Evolutionary conservation across 2,329 filamentous ascomycete genomes (phyloP).

Genomic region (Aspergillus uvarum): DNA sequence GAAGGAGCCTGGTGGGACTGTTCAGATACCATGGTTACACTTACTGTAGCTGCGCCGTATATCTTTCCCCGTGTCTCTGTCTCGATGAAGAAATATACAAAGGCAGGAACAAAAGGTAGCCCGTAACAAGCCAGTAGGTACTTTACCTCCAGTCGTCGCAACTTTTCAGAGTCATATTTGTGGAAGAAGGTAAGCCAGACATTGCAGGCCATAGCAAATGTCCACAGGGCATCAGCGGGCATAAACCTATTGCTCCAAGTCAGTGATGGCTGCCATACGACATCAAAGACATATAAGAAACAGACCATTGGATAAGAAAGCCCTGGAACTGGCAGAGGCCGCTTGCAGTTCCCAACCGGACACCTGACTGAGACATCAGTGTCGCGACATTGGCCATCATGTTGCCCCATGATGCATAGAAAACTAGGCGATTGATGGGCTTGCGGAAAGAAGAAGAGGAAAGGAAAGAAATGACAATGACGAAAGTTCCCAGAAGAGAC

Average conservation of each 20-base stretch:
- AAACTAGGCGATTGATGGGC: slow-evolving; percentile 82
- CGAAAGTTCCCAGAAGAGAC: slow-evolving; percentile 67
- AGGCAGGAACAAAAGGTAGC: slow-evolving; percentile 66
- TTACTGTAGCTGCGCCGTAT: slow-evolving; percentile 69
- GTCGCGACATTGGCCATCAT: slow-evolving; percentile 75
- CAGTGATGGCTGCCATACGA: background rate
- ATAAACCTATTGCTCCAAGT: slow-evolving; percentile 60
- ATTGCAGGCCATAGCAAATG: slow-evolving; percentile 78
- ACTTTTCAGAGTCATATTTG: slow-evolving; percentile 64
- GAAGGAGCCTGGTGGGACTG: background rate
- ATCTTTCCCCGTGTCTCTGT: slow-evolving; percentile 56
- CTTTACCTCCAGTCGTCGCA: slow-evolving; percentile 68
- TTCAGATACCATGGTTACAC: slow-evolving; percentile 12
- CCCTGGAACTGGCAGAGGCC: slow-evolving; percentile 73
- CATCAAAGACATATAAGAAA: slow-evolving; percentile 1
- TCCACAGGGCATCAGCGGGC: slow-evolving; percentile 74
- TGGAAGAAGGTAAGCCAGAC: slow-evolving; percentile 79
- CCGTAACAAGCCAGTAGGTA: slow-evolving; percentile 73
- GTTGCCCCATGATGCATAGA: slow-evolving; percentile 81
- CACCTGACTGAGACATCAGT: slow-evolving; percentile 65
- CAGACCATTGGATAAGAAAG: slow-evolving; percentile 79
- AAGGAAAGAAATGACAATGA: slow-evolving; percentile 71
- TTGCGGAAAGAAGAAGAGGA: slow-evolving; percentile 72
- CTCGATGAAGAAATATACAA: slow-evolving; percentile 66
- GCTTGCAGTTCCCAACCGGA: slow-evolving; percentile 50